phyloP scores from a whole-genome alignment of 345 rosid species.

The Acer saccharum region DNA sequence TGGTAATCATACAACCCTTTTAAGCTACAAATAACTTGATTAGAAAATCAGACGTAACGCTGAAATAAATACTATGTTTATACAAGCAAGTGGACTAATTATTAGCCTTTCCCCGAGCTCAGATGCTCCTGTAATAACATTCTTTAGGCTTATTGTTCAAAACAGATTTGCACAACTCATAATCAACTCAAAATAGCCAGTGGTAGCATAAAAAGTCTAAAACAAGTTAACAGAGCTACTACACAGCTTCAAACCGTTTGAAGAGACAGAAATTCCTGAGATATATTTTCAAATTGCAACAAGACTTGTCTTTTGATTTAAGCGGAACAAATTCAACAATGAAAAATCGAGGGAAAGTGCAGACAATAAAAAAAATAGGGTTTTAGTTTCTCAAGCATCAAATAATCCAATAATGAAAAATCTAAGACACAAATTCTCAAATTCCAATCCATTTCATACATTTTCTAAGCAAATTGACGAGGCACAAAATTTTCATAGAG shows the following conservation, averaged over 20 bases:
- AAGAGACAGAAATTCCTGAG: not conserved
- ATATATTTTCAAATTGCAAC: not conserved
- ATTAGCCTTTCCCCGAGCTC: not conserved
- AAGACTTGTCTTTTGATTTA: not conserved
- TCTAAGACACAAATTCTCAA: no score
- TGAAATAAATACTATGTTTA: no score
- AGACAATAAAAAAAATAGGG: no score
- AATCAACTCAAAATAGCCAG: not conserved
- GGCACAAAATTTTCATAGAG: no score
- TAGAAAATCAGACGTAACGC: not conserved
- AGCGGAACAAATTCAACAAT: not conserved
- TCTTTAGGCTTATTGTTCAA: not conserved
- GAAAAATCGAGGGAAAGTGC: no score
- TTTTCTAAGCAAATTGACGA: no score
- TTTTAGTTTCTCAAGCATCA: no score
- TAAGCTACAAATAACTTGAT: not conserved
- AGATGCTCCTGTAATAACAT: not conserved
- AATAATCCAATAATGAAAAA: no score
- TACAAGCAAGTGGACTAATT: not conserved
- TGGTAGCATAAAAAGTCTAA: not conserved
- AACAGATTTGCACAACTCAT: not conserved
- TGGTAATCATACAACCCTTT: not conserved
- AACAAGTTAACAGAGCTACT: not conserved
- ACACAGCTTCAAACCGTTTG: not conserved
- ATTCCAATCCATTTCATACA: no score